Evolutionary conservation across 148 eudicot species (phyloP).

Genomic region (Nepenthes mirabilis): DNA sequence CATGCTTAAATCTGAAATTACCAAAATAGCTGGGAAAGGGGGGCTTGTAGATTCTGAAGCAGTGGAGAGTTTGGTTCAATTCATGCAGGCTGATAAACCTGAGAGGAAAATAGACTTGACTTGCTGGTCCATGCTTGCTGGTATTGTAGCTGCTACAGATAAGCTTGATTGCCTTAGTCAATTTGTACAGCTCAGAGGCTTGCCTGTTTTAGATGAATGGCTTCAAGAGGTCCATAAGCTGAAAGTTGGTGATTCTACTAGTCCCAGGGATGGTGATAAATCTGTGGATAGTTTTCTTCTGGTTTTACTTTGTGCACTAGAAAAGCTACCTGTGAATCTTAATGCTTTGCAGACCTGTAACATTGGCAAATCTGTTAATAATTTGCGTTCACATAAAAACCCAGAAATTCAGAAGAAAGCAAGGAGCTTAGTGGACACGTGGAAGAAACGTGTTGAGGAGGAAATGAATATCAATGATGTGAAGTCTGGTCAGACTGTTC

Average conservation of each 20-base stretch:
- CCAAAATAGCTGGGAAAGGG: slow-evolving; percentile 63
- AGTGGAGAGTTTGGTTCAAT: slow-evolving; percentile 73
- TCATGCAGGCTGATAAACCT: slow-evolving; percentile 55
- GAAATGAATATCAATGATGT: slow-evolving; percentile 72
- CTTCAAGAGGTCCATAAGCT: slow-evolving; percentile 84
- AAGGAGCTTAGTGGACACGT: slow-evolving; percentile 73
- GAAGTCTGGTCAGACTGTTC: slow-evolving; percentile 44
- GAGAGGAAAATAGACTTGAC: slow-evolving; percentile 53
- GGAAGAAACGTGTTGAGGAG: slow-evolving; percentile 96
- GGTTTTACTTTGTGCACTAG: slow-evolving; percentile 75
- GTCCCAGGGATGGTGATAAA: slow-evolving; percentile 56
- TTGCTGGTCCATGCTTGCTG: slow-evolving; percentile 53
- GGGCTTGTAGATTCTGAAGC: slow-evolving; percentile 58
- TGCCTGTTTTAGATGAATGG: slow-evolving; percentile 78
- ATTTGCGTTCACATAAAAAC: slow-evolving; percentile 65
- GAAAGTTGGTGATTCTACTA: slow-evolving; percentile 43
- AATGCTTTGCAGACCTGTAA: slow-evolving; percentile 72
- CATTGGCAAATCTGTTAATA: slow-evolving; percentile 91
- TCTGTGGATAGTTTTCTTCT: slow-evolving; percentile 73
- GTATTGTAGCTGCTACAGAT: slow-evolving; percentile 69
- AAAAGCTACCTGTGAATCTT: slow-evolving; percentile 83
- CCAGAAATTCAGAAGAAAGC: slow-evolving; percentile 90
- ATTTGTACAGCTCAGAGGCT: slow-evolving; percentile 84
- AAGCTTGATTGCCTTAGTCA: slow-evolving; percentile 63
- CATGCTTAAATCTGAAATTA: slow-evolving; percentile 47